These are phyloP conservation scores for Aspergillus sp. DNA, from an alignment of 2,329 filamentous ascomycete species.

Conservation along the genomic window DNA sequence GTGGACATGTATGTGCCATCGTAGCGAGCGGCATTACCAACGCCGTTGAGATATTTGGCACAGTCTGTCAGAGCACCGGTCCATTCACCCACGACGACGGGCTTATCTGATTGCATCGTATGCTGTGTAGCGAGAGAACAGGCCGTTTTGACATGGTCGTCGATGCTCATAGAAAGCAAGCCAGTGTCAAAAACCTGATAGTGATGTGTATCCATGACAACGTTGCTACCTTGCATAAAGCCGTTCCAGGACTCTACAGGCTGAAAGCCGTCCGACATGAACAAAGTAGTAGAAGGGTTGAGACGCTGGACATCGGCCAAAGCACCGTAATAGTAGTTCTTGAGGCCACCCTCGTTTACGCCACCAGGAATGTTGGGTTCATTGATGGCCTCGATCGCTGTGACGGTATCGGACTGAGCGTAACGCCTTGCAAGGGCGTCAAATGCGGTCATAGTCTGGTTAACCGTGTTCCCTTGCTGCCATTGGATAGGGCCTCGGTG, in stretches of 20 bases:
- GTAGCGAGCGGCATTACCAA: conserved; percentile 61
- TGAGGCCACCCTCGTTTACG: conserved; percentile 47
- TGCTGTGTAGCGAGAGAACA: conserved; percentile 57
- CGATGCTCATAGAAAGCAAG: conserved; percentile 52
- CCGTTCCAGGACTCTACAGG: conserved; percentile 61
- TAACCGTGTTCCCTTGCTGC: conserved; percentile 39
- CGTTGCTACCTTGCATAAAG: conserved; percentile 56
- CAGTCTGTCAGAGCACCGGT: conserved; percentile 66
- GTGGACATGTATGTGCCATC: conserved; percentile 55
- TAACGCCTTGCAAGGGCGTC: conserved; percentile 61
- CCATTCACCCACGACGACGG: conserved; percentile 70
- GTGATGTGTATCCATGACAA: conserved; percentile 68
- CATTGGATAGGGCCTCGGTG: conserved; percentile 43
- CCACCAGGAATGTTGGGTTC: conserved; percentile 44
- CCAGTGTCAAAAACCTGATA: conserved; percentile 64
- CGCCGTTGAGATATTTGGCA: conserved; percentile 57
- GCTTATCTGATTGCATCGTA: conserved; percentile 59
- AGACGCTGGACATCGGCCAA: conserved; percentile 50
- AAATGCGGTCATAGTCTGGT: conserved; percentile 55
- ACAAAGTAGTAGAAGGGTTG: conserved; percentile 52
- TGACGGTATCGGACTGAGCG: conserved; percentile 58
- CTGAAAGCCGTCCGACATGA: conserved; percentile 54
- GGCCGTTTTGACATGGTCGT: conserved; percentile 57
- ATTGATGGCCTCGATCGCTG: conserved; percentile 51
- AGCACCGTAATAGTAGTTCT: conserved; percentile 58